Evolutionary conservation across 306 rosid genomes (phyloP), one percentile per base, ranked within the genome.

Genomic region (Castanopsis chinensis): DNA sequence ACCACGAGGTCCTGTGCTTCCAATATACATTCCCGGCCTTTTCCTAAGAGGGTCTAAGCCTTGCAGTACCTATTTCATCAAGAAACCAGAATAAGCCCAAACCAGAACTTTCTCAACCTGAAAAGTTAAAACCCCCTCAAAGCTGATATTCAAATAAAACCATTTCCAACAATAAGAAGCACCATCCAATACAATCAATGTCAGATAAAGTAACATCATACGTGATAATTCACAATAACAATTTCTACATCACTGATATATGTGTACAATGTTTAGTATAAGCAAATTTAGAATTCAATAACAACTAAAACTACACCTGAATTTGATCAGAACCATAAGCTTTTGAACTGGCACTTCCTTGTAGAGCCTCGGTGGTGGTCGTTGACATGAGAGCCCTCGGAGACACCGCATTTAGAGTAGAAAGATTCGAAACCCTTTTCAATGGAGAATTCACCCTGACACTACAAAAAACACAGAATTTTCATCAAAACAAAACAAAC

Each of bases 21-120:
- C 99, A 80, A 95, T 92, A 71, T 95, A 95, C 99, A 95, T 95
- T 78, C 98, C 99, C 0, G 99, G 99, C 85, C 99, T 90, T 87
- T 95, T 95, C 77, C 99, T 87, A 75, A 95, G 98, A 59, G 99
- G 94, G 61, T 95, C 99, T 82, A 95, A 82, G 69, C 99, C 99
- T 88, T 95, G 97, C 84, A 95, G 90, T 5, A 95, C 99, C 99
- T 95, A 71, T 78, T 11, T 55, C 75, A 80, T 49, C 37, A 71
- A 45, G 83, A 71, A 80, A 41, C 27, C 74, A 58, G 61, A 6
- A 32, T 61, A 13, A 32, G 51, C 76, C 69, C 56, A 72, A 58
- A 20, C 10, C 76, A 54, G 45, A 30, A 55, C 63, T 27, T 45
- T 17, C 30, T 35, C 59, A 3, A 53, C 52, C 49, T 53, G 74